These are phyloP conservation scores for Fistulina hepatica DNA, from an alignment of 1,284 basidiomycete species.

Conservation along the genomic window DNA sequence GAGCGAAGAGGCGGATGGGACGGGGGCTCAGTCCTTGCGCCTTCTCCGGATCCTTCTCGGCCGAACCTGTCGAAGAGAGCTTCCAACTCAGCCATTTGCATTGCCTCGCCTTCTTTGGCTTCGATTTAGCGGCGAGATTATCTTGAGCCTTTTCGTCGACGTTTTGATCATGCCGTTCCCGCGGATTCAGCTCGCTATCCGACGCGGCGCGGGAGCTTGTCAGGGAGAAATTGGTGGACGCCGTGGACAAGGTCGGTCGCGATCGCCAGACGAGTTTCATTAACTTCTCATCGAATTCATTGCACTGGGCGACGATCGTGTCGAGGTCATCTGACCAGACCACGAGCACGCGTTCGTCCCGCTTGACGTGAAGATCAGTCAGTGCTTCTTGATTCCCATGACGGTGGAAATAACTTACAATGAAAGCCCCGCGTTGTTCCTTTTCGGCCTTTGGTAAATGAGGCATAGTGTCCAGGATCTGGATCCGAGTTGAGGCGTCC, in stretches of 20 bases:
- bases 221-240: constrained; percentile 39
- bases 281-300: constrained; percentile 65
- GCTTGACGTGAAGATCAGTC: constrained; percentile 26
- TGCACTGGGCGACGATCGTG: constrained; percentile 50
- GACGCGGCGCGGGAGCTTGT: constrained; percentile 22
- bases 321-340: constrained; percentile 73
- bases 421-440: constrained; percentile 78
- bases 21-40: constrained; percentile 44
- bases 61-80: constrained; percentile 26
- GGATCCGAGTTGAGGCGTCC: constrained; percentile 49
- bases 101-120: constrained; percentile 14
- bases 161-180: constrained; percentile 5
- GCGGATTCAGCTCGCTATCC: constrained; percentile 15
- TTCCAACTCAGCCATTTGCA: constrained; percentile 30
- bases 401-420: constrained; percentile 32
- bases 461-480: constrained; percentile 52
- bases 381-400: too few relatives aligned
- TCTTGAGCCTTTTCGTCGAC: constrained; percentile 5
- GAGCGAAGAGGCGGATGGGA: constrained; percentile 65
- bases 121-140: constrained; percentile 26
- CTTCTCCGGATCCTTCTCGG: constrained; percentile 25
- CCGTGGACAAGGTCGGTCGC: constrained; percentile 27
- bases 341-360: constrained; percentile 63
- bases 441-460: constrained; percentile 62
- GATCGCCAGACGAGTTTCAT: constrained; percentile 73